Conservation (phyloP, 2,329 filamentous ascomycete genomes). For the Thermoascus crustaceus region DNA sequence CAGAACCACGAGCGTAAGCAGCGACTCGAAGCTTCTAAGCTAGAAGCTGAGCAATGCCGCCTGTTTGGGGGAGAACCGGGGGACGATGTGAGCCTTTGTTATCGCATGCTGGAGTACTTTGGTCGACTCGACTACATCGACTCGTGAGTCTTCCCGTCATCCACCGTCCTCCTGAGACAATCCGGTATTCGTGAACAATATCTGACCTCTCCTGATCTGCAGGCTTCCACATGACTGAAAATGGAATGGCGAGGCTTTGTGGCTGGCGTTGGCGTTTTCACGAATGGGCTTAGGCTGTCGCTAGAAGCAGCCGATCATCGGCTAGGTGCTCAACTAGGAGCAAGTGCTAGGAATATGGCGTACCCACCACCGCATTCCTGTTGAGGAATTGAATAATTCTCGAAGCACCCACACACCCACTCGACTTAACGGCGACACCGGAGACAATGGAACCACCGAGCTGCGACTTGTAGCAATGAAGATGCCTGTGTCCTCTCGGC, state of each 20-base stretch:
- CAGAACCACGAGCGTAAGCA: constrained; percentile 27
- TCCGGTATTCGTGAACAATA: too few relatives aligned
- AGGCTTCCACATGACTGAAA: not conserved
- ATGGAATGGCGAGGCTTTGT: too few relatives aligned
- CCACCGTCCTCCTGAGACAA: not conserved
- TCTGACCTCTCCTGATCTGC: too few relatives aligned
- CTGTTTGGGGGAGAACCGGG: constrained; percentile 39
- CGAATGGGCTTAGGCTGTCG: too few relatives aligned
- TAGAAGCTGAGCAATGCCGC: constrained; percentile 37
- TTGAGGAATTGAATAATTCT: too few relatives aligned
- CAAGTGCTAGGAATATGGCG: too few relatives aligned
- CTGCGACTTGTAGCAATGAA: constrained; percentile 39
- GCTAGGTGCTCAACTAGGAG: too few relatives aligned
- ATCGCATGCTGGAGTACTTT: constrained; percentile 44
- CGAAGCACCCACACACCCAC: constrained; percentile 6
- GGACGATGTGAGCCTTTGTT: constrained; percentile 38
- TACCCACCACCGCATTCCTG: too few relatives aligned
- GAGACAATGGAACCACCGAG: constrained; percentile 24
- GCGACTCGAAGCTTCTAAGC: constrained; percentile 19
- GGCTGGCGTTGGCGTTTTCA: too few relatives aligned
- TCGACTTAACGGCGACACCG: constrained; percentile 16
- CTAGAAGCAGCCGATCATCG: too few relatives aligned
- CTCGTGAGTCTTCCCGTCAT: constrained; percentile 21
- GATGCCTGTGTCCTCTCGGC: constrained; percentile 9
- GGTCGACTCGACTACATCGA: constrained; percentile 42